Evolutionary conservation across 2,329 filamentous ascomycete species (phyloP).

Genomic region (Botrytis cinerea): DNA sequence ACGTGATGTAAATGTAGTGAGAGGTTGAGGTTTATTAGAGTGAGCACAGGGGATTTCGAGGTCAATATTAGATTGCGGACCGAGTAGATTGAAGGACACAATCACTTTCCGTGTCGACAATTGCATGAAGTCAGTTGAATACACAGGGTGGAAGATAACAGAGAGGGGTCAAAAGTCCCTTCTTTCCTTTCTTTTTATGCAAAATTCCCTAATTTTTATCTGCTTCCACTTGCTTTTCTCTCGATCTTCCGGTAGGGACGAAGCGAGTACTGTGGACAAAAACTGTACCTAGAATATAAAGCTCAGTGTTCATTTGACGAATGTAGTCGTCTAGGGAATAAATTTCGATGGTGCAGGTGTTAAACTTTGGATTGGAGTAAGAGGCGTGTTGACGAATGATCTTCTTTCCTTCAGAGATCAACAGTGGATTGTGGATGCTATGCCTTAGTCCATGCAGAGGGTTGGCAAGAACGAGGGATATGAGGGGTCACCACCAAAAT

Average conservation of each 20-base stretch:
- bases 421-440: slow-evolving; percentile 11
- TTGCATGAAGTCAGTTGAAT: background rate
- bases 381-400: slow-evolving; percentile 2
- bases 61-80: background rate
- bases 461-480: background rate
- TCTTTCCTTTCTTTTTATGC: background rate
- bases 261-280: background rate
- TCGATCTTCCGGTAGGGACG: background rate
- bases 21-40: background rate
- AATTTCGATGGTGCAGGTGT: slow-evolving; percentile 11
- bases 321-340: slow-evolving; percentile 7
- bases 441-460: slow-evolving; percentile 13
- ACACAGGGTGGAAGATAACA: background rate
- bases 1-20: background rate
- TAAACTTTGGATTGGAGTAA: slow-evolving; percentile 4
- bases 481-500: background rate
- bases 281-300: background rate
- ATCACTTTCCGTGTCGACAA: background rate
- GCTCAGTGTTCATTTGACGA: slow-evolving; percentile 4
- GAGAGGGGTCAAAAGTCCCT: background rate
- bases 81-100: background rate
- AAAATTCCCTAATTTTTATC: background rate
- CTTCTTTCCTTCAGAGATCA: background rate
- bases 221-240: background rate
- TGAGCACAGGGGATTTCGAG: background rate